Evolutionary conservation across 164 flowering plant species (phyloP).

Genomic region (Taxillus chinensis): DNA sequence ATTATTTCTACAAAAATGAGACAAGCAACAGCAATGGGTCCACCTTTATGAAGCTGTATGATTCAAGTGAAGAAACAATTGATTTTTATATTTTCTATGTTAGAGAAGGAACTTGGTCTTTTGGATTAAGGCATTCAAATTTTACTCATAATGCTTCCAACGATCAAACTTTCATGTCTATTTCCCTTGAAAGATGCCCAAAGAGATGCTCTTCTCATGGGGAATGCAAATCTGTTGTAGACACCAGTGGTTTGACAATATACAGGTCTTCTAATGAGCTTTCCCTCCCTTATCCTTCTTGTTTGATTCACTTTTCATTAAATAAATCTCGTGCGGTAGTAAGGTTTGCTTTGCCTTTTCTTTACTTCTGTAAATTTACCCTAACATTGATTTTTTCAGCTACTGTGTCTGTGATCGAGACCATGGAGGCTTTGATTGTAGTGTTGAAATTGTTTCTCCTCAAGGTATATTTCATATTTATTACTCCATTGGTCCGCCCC

Average conservation of each 20-base stretch:
- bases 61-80: constrained; percentile 40
- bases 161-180: constrained; percentile 37
- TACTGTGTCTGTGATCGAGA: constrained; percentile 73
- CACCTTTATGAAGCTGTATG: constrained; percentile 47
- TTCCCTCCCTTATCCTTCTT: background rate
- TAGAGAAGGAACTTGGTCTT: constrained; percentile 78
- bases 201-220: constrained; percentile 71
- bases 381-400: constrained; percentile 28
- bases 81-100: constrained; percentile 65
- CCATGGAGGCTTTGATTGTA: constrained; percentile 96
- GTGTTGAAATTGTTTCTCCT: constrained; percentile 58
- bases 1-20: constrained; percentile 53
- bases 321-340: background rate
- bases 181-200: constrained; percentile 81
- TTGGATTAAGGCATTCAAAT: constrained; percentile 52
- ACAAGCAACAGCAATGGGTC: constrained; percentile 57
- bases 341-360: background rate
- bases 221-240: constrained; percentile 36
- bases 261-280: constrained; percentile 54
- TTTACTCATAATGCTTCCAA: constrained; percentile 10
- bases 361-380: background rate
- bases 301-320: background rate
- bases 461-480: constrained; percentile 27
- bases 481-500: no score
- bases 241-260: constrained; percentile 64